Evolutionary conservation across 1,284 basidiomycete species (phyloP).

Genomic region (Fomitopsis palustris): DNA sequence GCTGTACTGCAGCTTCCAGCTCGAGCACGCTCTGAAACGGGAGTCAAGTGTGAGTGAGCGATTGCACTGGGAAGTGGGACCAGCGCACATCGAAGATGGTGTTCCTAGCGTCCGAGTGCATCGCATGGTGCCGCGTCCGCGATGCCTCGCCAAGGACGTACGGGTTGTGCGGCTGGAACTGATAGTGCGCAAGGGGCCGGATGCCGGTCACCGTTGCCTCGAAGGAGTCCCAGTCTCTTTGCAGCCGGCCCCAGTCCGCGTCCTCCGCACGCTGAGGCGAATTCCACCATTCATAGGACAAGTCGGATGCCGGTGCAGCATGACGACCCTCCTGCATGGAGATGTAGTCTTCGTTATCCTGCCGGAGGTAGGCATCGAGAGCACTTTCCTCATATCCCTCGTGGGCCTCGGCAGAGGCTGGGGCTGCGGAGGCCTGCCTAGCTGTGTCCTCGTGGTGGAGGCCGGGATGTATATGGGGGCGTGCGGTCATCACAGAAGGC

Average conservation of each 20-base stretch:
- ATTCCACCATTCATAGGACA: constrained; percentile 1
- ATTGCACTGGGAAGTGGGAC: not conserved
- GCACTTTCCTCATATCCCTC: constrained; percentile 41
- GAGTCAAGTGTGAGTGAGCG: not conserved
- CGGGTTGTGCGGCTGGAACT: constrained; percentile 82
- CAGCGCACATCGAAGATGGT: constrained; percentile 58
- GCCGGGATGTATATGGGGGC: not conserved
- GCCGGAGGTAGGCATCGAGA: constrained; percentile 66
- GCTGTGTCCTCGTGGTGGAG: no score
- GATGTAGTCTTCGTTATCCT: constrained; percentile 67
- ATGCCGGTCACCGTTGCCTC: constrained; percentile 68
- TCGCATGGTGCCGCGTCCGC: constrained; percentile 49
- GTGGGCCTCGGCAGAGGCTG: not conserved
- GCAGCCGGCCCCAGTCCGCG: constrained; percentile 63
- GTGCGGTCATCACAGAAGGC: not conserved
- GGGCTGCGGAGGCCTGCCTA: not conserved
- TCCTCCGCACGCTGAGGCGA: constrained; percentile 9
- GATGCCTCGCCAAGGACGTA: constrained; percentile 64
- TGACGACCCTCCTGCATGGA: constrained; percentile 11
- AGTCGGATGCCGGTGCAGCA: not conserved
- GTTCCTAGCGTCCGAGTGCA: constrained; percentile 42
- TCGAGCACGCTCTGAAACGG: constrained; percentile 75
- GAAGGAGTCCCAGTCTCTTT: constrained; percentile 82
- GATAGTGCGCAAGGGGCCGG: constrained; percentile 57
- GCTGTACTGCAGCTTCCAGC: constrained; percentile 88